Conservation (phyloP, 1,284 basidiomycete genomes). For the Cutaneotrichosporon sp. region DNA sequence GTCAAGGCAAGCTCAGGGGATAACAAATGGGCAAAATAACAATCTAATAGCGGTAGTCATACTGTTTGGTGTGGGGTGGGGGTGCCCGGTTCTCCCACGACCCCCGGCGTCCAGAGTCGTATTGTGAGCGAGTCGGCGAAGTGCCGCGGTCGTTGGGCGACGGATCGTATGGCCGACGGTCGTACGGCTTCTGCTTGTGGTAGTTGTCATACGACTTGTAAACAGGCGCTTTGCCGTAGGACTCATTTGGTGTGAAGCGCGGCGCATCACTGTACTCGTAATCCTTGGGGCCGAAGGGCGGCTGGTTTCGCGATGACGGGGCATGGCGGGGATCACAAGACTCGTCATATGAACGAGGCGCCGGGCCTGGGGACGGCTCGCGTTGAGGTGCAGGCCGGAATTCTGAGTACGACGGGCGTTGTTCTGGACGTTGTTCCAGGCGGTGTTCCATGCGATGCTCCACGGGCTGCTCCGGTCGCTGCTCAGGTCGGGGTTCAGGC, state of each 20-base stretch:
- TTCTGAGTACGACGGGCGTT: background rate
- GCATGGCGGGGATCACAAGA: background rate
- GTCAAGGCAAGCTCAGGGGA: background rate
- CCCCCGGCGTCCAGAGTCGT: background rate
- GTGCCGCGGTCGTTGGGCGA: background rate
- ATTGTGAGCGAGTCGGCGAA: background rate
- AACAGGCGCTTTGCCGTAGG: conserved; percentile 5
- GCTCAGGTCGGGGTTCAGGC: background rate
- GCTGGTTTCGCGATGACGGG: background rate
- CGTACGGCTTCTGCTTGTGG: conserved; percentile 2
- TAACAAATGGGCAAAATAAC: background rate
- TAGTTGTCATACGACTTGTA: conserved; percentile 11
- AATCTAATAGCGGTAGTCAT: background rate
- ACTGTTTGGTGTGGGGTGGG: background rate
- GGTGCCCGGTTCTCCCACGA: background rate
- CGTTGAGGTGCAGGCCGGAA: background rate
- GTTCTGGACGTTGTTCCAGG: background rate
- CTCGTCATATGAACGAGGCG: background rate
- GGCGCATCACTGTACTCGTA: conserved; percentile 10
- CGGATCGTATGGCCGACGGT: background rate
- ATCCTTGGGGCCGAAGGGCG: conserved; percentile 4
- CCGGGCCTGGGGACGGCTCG: background rate
- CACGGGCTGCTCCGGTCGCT: background rate
- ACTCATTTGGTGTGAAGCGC: background rate
- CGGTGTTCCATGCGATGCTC: background rate